Evolutionary conservation across 768 basidiomycete genomes (phyloP).

Genomic region (Amanita pseudoporphyria): DNA sequence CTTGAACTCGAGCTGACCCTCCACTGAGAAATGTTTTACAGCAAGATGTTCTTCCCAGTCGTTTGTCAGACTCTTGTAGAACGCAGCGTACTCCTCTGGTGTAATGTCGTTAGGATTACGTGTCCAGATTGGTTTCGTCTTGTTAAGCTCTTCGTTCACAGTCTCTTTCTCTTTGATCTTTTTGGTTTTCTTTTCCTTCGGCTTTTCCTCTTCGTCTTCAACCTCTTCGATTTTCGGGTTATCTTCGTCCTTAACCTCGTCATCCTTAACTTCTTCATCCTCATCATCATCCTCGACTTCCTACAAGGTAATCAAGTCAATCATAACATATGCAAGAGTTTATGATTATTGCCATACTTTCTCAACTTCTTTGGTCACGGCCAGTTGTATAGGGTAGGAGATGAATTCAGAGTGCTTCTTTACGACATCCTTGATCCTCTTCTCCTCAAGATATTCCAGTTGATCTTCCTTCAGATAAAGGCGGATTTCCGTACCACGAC

Average conservation of each 20-base stretch:
- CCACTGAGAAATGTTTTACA: slow-evolving; percentile 99
- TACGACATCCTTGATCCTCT: slow-evolving; percentile 98
- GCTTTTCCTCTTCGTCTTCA: slow-evolving; percentile 75
- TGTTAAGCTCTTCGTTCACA: slow-evolving; percentile 98
- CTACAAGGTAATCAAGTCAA: slow-evolving; percentile 7
- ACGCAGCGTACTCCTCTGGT: slow-evolving; percentile 84
- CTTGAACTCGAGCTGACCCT: slow-evolving; percentile 99
- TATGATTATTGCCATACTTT: slow-evolving; percentile 49
- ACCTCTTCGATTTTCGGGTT: slow-evolving; percentile 78
- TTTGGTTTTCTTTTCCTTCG: slow-evolving; percentile 90
- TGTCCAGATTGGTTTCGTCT: slow-evolving; percentile 99
- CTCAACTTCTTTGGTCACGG: slow-evolving; percentile 98
- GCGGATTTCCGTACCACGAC: slow-evolving; percentile 88
- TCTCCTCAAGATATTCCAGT: slow-evolving; percentile 98
- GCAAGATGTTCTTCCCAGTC: slow-evolving; percentile 99
- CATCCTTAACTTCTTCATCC: slow-evolving; percentile 84
- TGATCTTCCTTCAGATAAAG: slow-evolving; percentile 98
- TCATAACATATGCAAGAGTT: slow-evolving; percentile 7
- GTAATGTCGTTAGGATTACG: slow-evolving; percentile 95
- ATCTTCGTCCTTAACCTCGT: slow-evolving; percentile 63
- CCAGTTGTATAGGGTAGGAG: slow-evolving; percentile 98
- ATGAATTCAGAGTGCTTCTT: slow-evolving; percentile 99
- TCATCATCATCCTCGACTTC: slow-evolving; percentile 45
- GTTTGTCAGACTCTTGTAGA: slow-evolving; percentile 99
- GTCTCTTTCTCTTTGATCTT: slow-evolving; percentile 84